These are phyloP conservation scores for Medicago lupulina DNA, from an alignment of 306 rosid genomes.

Conservation along the genomic window DNA sequence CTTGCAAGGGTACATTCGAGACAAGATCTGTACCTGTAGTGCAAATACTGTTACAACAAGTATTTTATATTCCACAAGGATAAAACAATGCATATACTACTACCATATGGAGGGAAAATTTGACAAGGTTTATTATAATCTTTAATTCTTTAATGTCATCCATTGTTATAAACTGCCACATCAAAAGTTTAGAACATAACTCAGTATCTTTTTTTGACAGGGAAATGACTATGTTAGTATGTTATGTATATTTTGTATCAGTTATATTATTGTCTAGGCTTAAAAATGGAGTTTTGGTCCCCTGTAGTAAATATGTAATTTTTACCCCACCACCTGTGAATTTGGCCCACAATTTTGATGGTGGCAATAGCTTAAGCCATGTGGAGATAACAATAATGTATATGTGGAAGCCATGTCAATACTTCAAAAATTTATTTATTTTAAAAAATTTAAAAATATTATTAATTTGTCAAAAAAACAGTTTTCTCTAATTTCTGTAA, in stretches of 20 bases:
- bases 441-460: too few relatives aligned
- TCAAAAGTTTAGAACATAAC: slow-evolving; percentile 11
- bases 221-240: not conserved
- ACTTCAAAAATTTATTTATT: too few relatives aligned
- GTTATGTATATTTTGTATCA: slow-evolving; percentile 10
- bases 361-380: too few relatives aligned
- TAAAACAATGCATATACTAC: slow-evolving; percentile 22
- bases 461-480: too few relatives aligned
- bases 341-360: too few relatives aligned
- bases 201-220: not conserved
- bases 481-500: too few relatives aligned
- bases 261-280: not conserved
- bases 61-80: slow-evolving; percentile 9
- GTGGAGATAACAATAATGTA: too few relatives aligned
- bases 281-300: too few relatives aligned
- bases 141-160: slow-evolving; percentile 1
- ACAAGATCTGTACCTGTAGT: slow-evolving; percentile 72
- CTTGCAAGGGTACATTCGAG: slow-evolving; percentile 87
- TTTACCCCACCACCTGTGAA: too few relatives aligned
- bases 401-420: too few relatives aligned
- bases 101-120: slow-evolving; percentile 10
- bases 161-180: slow-evolving; percentile 1
- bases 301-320: too few relatives aligned
- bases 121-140: not conserved
- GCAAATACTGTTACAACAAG: slow-evolving; percentile 37